Conservation (phyloP, 352 stramenopile species). For the Peronosclerospora sorghi region DNA sequence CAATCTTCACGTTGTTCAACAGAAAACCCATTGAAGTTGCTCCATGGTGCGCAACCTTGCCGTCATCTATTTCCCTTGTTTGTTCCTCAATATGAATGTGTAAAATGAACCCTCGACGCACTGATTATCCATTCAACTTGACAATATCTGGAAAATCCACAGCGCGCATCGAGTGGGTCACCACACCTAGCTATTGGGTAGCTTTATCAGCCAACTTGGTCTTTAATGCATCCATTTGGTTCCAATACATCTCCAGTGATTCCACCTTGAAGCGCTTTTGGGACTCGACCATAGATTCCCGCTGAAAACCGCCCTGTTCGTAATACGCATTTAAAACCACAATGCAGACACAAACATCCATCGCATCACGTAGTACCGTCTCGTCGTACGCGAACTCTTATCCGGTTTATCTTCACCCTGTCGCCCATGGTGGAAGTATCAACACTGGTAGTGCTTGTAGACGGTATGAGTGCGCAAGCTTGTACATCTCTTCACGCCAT, state of each 20-base stretch:
- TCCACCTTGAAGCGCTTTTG: conserved; percentile 67
- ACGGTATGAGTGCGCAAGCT: conserved; percentile 52
- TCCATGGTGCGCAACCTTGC: conserved; percentile 40
- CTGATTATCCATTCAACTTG: conserved; percentile 53
- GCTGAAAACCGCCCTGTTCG: conserved; percentile 54
- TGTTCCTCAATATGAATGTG: conserved; percentile 60
- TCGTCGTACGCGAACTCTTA: conserved; percentile 57
- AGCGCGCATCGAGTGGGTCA: conserved; percentile 67
- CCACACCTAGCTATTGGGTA: conserved; percentile 55
- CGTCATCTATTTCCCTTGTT: conserved; percentile 69
- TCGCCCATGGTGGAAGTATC: conserved; percentile 66
- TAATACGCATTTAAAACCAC: conserved; percentile 73
- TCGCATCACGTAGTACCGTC: conserved; percentile 48
- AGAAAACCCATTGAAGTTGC: conserved; percentile 57
- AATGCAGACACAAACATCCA: conserved; percentile 56
- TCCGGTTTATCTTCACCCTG: conserved; percentile 23
- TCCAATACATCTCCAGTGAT: conserved; percentile 54
- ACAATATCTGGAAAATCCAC: conserved; percentile 51
- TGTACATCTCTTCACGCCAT: conserved; percentile 79
- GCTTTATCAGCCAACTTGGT: conserved; percentile 11
- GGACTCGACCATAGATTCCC: conserved; percentile 40
- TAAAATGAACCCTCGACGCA: conserved; percentile 49
- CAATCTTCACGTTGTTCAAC: conserved; percentile 51
- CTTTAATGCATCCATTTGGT: conserved; percentile 48
- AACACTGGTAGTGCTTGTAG: conserved; percentile 69